Evolutionary conservation across 2,329 filamentous ascomycete genomes (phyloP).

Genomic region (Pseudogymnoascus sp.): DNA sequence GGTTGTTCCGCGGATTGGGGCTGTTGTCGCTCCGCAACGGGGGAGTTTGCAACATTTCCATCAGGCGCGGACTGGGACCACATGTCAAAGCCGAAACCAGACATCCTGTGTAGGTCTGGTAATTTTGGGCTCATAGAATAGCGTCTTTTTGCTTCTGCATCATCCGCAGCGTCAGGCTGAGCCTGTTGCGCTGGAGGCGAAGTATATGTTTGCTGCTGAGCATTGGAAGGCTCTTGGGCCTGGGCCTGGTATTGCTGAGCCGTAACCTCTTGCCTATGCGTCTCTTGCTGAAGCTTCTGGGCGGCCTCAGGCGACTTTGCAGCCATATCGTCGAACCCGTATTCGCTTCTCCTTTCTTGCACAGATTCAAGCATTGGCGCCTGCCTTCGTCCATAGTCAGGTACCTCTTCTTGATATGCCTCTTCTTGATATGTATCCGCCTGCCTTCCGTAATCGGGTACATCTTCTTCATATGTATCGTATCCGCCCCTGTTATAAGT

Average conservation of each 20-base stretch:
- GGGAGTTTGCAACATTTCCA: slow-evolving; percentile 10
- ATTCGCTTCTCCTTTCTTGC: slow-evolving; percentile 51
- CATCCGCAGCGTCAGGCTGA: slow-evolving; percentile 12
- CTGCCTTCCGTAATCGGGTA: neutral
- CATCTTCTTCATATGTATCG: neutral
- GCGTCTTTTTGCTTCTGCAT: slow-evolving; percentile 16
- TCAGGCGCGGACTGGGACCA: slow-evolving; percentile 32
- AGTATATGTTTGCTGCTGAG: neutral
- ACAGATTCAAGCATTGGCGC: slow-evolving; percentile 44
- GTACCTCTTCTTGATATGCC: slow-evolving; percentile 25
- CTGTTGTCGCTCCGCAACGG: neutral
- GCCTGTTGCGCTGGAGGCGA: slow-evolving; percentile 9
- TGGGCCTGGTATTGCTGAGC: neutral
- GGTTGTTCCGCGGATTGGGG: slow-evolving; percentile 12
- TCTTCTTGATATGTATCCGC: slow-evolving; percentile 22
- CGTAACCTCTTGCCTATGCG: slow-evolving; percentile 16
- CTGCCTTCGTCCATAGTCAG: slow-evolving; percentile 30
- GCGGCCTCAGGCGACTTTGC: slow-evolving; percentile 18
- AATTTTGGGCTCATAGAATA: slow-evolving; percentile 48
- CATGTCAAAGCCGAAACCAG: slow-evolving; percentile 51
- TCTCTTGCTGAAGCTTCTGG: neutral
- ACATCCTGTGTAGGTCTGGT: slow-evolving; percentile 50
- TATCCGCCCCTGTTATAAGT: neutral
- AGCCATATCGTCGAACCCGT: slow-evolving; percentile 40
- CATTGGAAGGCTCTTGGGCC: neutral